Evolutionary conservation across 148 eudicot genomes (phyloP).

Genomic region (Rhododendron molle): DNA sequence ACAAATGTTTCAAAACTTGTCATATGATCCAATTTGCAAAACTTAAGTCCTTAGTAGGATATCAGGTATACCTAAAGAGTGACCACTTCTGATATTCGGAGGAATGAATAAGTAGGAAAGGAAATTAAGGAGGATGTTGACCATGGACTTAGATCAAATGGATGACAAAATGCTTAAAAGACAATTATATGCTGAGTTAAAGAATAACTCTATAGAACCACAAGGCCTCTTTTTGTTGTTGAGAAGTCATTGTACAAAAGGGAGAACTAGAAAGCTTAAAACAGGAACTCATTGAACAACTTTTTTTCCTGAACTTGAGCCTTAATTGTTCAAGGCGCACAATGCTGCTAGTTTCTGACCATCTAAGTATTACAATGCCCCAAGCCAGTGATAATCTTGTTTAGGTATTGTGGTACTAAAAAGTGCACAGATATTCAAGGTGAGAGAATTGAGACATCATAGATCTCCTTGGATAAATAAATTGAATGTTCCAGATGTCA

Average conservation of each 20-base stretch:
- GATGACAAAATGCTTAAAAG: not conserved
- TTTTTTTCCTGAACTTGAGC: not conserved
- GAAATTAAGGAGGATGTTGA: not conserved
- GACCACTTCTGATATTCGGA: not conserved
- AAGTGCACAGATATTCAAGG: not conserved
- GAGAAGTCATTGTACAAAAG: not conserved
- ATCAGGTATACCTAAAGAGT: not conserved
- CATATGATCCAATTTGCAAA: not conserved
- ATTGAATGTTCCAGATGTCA: not conserved
- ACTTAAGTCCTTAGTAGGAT: not conserved
- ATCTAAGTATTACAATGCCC: not conserved
- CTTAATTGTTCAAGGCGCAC: not conserved
- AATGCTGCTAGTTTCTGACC: not conserved
- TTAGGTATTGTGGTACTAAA: not conserved
- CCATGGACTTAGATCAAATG: not conserved
- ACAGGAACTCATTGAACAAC: not conserved
- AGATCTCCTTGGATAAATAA: not conserved
- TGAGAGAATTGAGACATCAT: not conserved
- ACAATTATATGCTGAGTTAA: not conserved
- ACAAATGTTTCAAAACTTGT: constrained; percentile 10
- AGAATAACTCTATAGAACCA: not conserved
- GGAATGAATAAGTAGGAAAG: not conserved
- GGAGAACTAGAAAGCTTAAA: not conserved
- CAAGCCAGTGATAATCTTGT: not conserved
- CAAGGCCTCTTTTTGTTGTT: not conserved